These are phyloP conservation scores for Xylaria polymorpha DNA, from an alignment of 2,329 filamentous ascomycete species.

Conservation along the genomic window DNA sequence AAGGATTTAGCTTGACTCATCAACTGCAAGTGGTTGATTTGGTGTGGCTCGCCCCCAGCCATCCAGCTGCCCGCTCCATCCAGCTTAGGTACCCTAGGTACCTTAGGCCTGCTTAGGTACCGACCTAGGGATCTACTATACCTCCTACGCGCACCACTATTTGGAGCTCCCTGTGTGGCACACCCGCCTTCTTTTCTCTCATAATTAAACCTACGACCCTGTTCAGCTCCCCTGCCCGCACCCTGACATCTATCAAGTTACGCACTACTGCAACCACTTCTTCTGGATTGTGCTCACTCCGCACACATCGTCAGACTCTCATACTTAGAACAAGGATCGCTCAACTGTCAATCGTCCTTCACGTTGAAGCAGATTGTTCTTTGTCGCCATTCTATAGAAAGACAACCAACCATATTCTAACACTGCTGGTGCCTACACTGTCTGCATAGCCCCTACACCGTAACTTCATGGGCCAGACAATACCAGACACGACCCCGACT, in stretches of 20 bases:
- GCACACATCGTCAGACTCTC: slow-evolving; percentile 6
- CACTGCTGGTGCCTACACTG: slow-evolving; percentile 9
- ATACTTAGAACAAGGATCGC: slow-evolving; percentile 15
- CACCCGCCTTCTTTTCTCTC: slow-evolving; percentile 7
- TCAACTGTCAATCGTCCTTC: not conserved
- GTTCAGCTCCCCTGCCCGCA: slow-evolving; percentile 9
- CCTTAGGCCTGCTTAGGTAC: not conserved
- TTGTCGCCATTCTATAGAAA: not conserved
- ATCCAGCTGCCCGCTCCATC: slow-evolving; percentile 5
- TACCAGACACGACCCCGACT: slow-evolving; percentile 8
- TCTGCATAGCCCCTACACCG: slow-evolving; percentile 24
- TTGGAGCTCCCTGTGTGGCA: not conserved
- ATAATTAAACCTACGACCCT: slow-evolving; percentile 1
- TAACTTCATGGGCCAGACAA: slow-evolving; percentile 20
- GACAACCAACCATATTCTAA: not conserved
- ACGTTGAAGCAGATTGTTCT: slow-evolving; percentile 11
- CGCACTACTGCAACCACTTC: slow-evolving; percentile 31
- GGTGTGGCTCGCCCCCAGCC: slow-evolving; percentile 20
- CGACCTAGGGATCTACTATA: not conserved
- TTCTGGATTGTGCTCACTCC: slow-evolving; percentile 13
- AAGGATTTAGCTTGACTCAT: slow-evolving; percentile 12
- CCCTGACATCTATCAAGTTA: slow-evolving; percentile 18
- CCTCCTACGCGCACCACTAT: slow-evolving; percentile 3
- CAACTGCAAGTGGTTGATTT: slow-evolving; percentile 16
- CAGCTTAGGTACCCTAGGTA: not conserved